Percentiles rank a stretch among this genome's conserved stretches.
Conservation (phyloP, 768 basidiomycete species). For the Leccinum arenicola region DNA sequence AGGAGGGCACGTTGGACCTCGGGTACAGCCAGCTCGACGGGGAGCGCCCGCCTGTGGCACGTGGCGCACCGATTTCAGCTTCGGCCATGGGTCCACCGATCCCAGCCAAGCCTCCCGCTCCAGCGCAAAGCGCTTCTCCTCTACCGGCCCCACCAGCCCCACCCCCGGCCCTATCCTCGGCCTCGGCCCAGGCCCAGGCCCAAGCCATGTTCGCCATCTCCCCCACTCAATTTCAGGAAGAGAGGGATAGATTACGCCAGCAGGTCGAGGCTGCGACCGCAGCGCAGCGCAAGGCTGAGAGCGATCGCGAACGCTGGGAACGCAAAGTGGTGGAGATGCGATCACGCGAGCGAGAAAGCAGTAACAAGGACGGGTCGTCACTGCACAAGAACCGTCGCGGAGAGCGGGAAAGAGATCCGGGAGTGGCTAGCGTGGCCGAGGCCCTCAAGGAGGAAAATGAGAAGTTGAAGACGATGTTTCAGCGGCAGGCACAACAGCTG, state of each 20-base stretch:
- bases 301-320: slow-evolving; percentile 22
- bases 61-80: not conserved
- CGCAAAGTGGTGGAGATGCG: slow-evolving; percentile 20
- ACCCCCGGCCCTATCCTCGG: not conserved
- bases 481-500: slow-evolving; percentile 18
- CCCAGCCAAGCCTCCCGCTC: not conserved
- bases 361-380: slow-evolving; percentile 10
- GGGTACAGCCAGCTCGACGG: slow-evolving; percentile 22
- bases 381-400: slow-evolving; percentile 15
- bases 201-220: not conserved
- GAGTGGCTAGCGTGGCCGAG: not conserved
- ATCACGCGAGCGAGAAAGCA: slow-evolving; percentile 13
- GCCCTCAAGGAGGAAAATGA: slow-evolving; percentile 25
- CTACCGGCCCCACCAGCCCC: not conserved
- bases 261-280: slow-evolving; percentile 13
- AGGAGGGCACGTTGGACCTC: slow-evolving; percentile 13
- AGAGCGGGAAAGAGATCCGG: slow-evolving; percentile 13
- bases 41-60: not conserved
- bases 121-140: not conserved
- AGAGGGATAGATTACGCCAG: slow-evolving; percentile 8
- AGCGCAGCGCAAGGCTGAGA: slow-evolving; percentile 16
- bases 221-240: slow-evolving; percentile 4
- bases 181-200: not conserved
- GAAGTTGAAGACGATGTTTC: slow-evolving; percentile 20
- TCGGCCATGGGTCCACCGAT: not conserved